Percentiles rank a stretch among this genome's conserved stretches.
phyloP scores from a whole-genome alignment of 768 basidiomycete genomes.

The Lactifluus hygrophoroides region DNA sequence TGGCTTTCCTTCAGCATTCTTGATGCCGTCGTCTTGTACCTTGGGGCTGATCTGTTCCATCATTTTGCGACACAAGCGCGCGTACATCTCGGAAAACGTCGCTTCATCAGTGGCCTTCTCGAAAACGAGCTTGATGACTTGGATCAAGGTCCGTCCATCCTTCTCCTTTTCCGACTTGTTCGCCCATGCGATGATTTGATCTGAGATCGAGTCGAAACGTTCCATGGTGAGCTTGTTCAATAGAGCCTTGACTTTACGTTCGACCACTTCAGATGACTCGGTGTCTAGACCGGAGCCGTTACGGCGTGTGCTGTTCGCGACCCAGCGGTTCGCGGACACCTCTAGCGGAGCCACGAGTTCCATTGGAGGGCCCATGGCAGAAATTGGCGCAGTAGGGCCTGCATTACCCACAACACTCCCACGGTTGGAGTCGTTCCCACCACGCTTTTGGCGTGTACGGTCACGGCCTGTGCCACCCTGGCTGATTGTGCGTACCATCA shows the following conservation, averaged over 20 bases:
- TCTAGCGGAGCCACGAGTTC: conserved; percentile 78
- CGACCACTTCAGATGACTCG: conserved; percentile 78
- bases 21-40: conserved; percentile 84
- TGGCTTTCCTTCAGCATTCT: conserved; percentile 73
- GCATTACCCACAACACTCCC: conserved; percentile 35
- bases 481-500: conserved; percentile 56
- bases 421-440: conserved; percentile 61
- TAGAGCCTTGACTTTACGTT: conserved; percentile 84
- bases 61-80: conserved; percentile 89
- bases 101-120: conserved; percentile 98
- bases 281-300: conserved; percentile 36
- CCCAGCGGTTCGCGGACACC: conserved; percentile 78
- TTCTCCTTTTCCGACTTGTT: conserved; percentile 90
- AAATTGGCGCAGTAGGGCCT: conserved; percentile 14
- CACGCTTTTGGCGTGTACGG: conserved; percentile 74
- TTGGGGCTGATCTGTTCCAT: conserved; percentile 86
- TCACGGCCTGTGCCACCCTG: conserved; percentile 44
- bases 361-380: conserved; percentile 31
- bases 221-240: conserved; percentile 97
- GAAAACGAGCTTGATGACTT: conserved; percentile 93
- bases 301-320: conserved; percentile 39
- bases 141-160: conserved; percentile 89
- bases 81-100: conserved; percentile 96
- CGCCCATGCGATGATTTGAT: conserved; percentile 92
- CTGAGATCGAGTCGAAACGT: conserved; percentile 91